These are phyloP conservation scores for Yamagishiella unicocca DNA, from an alignment of 139 green algal species.

Conservation along the genomic window DNA sequence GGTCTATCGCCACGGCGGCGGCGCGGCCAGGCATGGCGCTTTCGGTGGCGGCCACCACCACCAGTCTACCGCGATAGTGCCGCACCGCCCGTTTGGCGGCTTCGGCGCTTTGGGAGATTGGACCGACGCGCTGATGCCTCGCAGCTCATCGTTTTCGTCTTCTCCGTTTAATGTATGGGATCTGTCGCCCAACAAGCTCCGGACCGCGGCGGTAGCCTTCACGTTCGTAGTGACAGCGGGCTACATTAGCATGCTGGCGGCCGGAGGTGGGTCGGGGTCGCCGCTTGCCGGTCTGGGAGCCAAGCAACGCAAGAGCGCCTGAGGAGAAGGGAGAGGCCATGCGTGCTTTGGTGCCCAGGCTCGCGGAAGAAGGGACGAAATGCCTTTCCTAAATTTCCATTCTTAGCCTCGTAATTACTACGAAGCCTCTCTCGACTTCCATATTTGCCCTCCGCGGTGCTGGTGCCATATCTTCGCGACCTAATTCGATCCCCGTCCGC, in stretches of 20 bases:
- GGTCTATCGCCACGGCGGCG: slow-evolving; percentile 25
- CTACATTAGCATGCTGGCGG: slow-evolving; percentile 46
- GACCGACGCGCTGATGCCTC: slow-evolving; percentile 28
- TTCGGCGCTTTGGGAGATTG: neutral
- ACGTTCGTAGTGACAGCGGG: slow-evolving; percentile 46
- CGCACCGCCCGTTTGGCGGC: neutral
- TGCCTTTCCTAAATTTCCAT: too few relatives aligned
- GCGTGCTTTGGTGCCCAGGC: too few relatives aligned
- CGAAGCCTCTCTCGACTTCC: too few relatives aligned
- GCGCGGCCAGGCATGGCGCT: neutral
- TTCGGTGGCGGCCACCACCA: neutral
- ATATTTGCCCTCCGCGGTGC: too few relatives aligned
- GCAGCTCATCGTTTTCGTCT: neutral
- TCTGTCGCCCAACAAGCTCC: slow-evolving; percentile 35
- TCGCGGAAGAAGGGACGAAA: too few relatives aligned
- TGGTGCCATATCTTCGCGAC: too few relatives aligned
- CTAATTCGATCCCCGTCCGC: too few relatives aligned
- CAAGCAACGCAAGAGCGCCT: too few relatives aligned
- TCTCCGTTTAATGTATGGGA: slow-evolving; percentile 38
- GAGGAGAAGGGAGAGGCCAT: too few relatives aligned
- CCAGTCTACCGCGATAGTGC: neutral
- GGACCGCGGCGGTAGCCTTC: slow-evolving; percentile 42
- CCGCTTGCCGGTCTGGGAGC: too few relatives aligned
- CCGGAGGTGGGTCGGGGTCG: slow-evolving; percentile 4
- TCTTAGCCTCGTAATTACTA: too few relatives aligned